Evolutionary conservation across 305 asterid species (phyloP), one percentile per base, ranked within the genome.

Genomic region (Ruellia speciosa): DNA sequence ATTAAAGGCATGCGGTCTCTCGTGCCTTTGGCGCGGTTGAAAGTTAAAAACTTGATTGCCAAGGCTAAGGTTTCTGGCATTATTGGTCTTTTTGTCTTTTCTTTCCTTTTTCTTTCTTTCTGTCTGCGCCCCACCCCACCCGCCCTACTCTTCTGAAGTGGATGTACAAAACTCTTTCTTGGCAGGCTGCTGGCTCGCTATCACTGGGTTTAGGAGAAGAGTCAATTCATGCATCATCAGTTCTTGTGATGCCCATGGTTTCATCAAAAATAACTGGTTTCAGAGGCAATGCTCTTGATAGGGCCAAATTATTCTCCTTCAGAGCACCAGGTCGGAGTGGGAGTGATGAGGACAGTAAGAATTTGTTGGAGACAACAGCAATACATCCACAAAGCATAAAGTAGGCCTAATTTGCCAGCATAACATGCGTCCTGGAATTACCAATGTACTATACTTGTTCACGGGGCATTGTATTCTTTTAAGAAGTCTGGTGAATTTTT

Each of bases 221-320:
- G 66, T 78, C 97, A 11, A 78, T 90, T 20, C 84, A 83, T 39
- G 81, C 90, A 40, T 90, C 97, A 28, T 87, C 94, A 39, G 83
- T 90, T 51, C 76, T 90, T 61, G 95, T 79, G 73, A 90, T 90
- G 97, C 97, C 97, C 31, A 87, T 90, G 96, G 94, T 83, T 63
- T 85, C 96, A 14, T 87, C 97, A 14, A 90, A 87, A 70, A 77
- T 85, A 47, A 87, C 79, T 4, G 97, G 97, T 34, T 87, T 90
- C 72, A 81, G 97, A 72, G 89, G 89, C 55, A 71, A 62, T 54
- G 75, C 62, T 54, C 72, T 73, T 18, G 87, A 79, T 35, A 79
- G 83, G 76, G 67, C 70, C 43, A 83, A 79, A 67, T 62, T 80
- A 20, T 83, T 81, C 72, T 70, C 88, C 55, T 74, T 71, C 41